Conservation (phyloP, 257 asterid genomes). For the Fraxinus cuspidata region DNA sequence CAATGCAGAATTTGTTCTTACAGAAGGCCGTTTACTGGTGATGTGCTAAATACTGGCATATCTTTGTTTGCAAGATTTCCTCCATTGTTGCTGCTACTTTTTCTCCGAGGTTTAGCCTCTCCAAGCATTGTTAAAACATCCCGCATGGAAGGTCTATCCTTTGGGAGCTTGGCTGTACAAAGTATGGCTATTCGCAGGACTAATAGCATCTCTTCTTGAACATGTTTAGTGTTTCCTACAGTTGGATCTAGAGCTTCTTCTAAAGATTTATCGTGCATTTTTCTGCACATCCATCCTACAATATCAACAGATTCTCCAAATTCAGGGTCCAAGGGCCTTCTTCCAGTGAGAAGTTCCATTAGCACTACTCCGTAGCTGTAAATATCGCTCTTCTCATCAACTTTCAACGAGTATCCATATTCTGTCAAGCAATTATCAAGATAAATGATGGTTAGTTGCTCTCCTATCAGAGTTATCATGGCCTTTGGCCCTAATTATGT, state of each 20-base stretch:
- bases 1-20: slow-evolving; percentile 15
- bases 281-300: slow-evolving; percentile 42
- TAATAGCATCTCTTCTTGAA: slow-evolving; percentile 50
- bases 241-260: slow-evolving; percentile 42
- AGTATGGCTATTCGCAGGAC: slow-evolving; percentile 45
- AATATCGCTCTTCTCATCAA: slow-evolving; percentile 69
- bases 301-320: slow-evolving; percentile 51
- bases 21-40: slow-evolving; percentile 44
- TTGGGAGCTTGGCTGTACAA: slow-evolving; percentile 51
- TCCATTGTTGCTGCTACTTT: slow-evolving; percentile 35
- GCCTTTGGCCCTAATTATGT: no score
- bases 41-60: slow-evolving; percentile 46
- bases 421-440: slow-evolving; percentile 41
- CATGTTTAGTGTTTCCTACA: slow-evolving; percentile 39
- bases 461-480: no score
- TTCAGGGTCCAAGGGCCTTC: slow-evolving; percentile 59
- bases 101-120: slow-evolving; percentile 55
- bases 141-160: slow-evolving; percentile 54
- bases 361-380: slow-evolving; percentile 82
- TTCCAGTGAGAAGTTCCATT: slow-evolving; percentile 70
- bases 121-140: slow-evolving; percentile 50
- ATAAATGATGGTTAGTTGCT: neutral
- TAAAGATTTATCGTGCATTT: slow-evolving; percentile 30
- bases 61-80: slow-evolving; percentile 27
- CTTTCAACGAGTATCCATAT: slow-evolving; percentile 64